Conservation (phyloP, 345 rosid genomes). For the Populus pruinosa region DNA sequence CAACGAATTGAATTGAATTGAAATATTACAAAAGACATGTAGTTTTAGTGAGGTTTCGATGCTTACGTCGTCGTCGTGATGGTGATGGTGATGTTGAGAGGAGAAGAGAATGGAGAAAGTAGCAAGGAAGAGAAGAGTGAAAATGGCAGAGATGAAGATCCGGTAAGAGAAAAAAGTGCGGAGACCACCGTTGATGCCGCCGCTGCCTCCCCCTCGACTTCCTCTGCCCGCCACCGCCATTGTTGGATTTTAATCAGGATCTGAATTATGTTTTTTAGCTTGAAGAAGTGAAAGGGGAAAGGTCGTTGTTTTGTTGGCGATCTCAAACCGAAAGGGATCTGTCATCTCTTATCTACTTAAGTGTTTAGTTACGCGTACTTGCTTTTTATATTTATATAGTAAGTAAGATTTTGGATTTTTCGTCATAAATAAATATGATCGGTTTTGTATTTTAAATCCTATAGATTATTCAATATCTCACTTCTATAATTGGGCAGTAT, state of each 20-base stretch:
- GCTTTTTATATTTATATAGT: too few species aligned
- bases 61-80: constrained; percentile 48
- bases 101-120: constrained; percentile 73
- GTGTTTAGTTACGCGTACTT: background rate
- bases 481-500: background rate
- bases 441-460: background rate
- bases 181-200: constrained; percentile 41
- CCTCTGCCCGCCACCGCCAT: constrained; percentile 88
- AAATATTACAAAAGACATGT: background rate
- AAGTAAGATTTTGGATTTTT: background rate
- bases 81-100: constrained; percentile 39
- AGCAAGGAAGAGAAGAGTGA: constrained; percentile 71
- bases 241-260: constrained; percentile 7
- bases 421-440: background rate
- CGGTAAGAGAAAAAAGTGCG: constrained; percentile 71
- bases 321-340: background rate
- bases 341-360: background rate
- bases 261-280: background rate
- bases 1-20: background rate
- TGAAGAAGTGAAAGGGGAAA: background rate
- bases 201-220: constrained; percentile 49
- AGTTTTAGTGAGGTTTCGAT: background rate
- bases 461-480: background rate
- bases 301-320: background rate
- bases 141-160: constrained; percentile 79